Conservation (phyloP, 768 basidiomycete genomes). For the Leccinum imitatum region DNA sequence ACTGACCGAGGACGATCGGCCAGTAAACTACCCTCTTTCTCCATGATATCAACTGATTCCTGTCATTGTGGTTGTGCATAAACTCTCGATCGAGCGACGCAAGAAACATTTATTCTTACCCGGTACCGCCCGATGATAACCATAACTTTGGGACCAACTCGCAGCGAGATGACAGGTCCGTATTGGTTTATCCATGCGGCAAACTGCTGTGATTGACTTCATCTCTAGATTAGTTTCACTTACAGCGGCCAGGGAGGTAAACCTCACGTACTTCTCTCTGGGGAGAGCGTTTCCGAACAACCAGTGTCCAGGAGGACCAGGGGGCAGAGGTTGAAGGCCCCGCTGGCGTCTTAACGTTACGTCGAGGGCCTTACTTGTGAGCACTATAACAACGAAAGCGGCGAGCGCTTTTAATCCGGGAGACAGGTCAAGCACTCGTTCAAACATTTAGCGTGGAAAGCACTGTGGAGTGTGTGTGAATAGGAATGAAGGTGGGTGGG, state of each 20-base stretch:
- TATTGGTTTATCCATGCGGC: constrained; percentile 61
- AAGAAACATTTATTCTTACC: constrained; percentile 14
- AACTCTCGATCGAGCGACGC: background rate
- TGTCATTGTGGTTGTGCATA: constrained; percentile 19
- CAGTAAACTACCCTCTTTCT: constrained; percentile 58
- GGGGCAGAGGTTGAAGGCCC: constrained; percentile 26
- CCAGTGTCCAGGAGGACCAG: constrained; percentile 35
- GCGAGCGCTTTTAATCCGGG: constrained; percentile 20
- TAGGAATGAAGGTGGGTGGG: background rate
- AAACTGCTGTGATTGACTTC: constrained; percentile 41
- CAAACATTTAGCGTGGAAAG: constrained; percentile 8
- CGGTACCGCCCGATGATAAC: constrained; percentile 39
- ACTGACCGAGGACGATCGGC: constrained; percentile 56
- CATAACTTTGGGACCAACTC: constrained; percentile 42
- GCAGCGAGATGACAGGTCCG: constrained; percentile 58
- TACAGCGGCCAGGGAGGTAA: background rate
- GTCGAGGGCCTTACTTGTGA: constrained; percentile 14
- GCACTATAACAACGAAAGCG: constrained; percentile 16
- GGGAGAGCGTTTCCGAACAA: constrained; percentile 33
- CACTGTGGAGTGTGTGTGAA: background rate
- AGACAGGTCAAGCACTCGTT: constrained; percentile 1
- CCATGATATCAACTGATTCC: constrained; percentile 66
- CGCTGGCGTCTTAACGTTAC: constrained; percentile 9
- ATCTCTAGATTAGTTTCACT: background rate
- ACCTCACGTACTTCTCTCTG: constrained; percentile 23